Evolutionary conservation across 2,329 filamentous ascomycete genomes (phyloP), one percentile per base, ranked within the genome.

Genomic region (Claviceps monticola): DNA sequence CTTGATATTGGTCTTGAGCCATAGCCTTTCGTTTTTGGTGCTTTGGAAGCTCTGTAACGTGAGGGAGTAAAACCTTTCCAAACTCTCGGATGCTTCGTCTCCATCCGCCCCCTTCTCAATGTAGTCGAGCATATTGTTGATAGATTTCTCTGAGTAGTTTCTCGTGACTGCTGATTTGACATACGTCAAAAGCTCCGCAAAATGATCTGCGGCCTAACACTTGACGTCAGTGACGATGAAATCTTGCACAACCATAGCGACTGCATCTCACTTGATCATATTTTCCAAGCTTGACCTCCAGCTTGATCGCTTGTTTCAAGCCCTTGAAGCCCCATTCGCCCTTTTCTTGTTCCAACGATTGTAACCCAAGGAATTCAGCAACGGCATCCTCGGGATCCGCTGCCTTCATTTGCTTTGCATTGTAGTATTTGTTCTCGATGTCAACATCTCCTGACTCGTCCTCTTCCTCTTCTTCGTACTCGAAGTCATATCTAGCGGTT

Each of bases 371-470:
- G 62, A 98, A 98, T 66, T 97, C 91, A 38, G 83, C 81, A 52
- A 98, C 86, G 2, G 93, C 93, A 59, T 88, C 88, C 62, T 93
- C 81, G 0, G 91, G 89, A 53, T 90, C 88, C 56, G 84, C 83
- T 44, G 76, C 75, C 74, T 97, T 98, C 65, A 95, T 83, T 71
- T 97, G 91, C 71, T 98, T 98, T 44, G 93, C 93, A 70, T 96
- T 97, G 77, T 97, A 98, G 74, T 98, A 98, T 72, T 95, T 96
- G 74, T 98, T 98, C 68, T 98, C 93, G 66, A 97, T 94, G 59
- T 91, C 89, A 61, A 96, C 86, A 66, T 96, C 88, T 53, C 84
- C 89, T 36, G 79, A 82, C 53, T 95, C 84, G 44, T 94, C 87
- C 48, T 93, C 89, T 52, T 95, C 88, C 58, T 89, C 88, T 54